Percentiles rank a stretch among this genome's conserved stretches.
Evolutionary conservation across 2,329 filamentous ascomycete species (phyloP).

Genomic region (Ophiocordyceps camponoti-saundersi): DNA sequence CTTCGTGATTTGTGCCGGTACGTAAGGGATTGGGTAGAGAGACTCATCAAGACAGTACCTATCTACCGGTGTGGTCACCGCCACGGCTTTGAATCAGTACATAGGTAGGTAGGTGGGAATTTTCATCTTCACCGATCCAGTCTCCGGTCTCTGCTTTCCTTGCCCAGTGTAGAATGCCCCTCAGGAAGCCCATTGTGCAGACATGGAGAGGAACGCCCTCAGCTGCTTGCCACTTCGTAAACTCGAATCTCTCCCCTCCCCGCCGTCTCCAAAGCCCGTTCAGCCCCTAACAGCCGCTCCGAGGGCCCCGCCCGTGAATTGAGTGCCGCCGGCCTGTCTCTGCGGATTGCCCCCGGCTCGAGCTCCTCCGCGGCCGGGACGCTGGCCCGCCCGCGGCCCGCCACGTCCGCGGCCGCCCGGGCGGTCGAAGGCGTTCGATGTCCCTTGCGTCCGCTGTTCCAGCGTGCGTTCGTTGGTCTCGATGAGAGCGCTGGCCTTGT

Average conservation of each 20-base stretch:
- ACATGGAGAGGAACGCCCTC: no score
- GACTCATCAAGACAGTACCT: no score
- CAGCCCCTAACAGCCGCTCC: slow-evolving; percentile 50
- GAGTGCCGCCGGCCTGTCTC: slow-evolving; percentile 54
- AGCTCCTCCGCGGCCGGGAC: slow-evolving; percentile 44
- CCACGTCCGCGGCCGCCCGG: slow-evolving; percentile 66
- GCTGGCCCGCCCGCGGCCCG: slow-evolving; percentile 43
- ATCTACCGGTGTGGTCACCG: no score
- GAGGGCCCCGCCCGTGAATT: slow-evolving; percentile 69
- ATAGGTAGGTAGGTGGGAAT: no score
- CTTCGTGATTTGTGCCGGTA: no score
- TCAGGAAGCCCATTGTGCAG: no score
- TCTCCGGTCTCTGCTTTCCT: no score
- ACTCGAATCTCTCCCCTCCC: neutral
- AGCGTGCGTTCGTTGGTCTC: slow-evolving; percentile 95
- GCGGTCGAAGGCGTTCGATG: slow-evolving; percentile 85
- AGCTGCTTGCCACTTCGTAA: neutral
- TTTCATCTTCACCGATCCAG: no score
- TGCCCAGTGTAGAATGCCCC: no score
- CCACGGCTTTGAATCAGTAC: no score
- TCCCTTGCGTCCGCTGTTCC: slow-evolving; percentile 92
- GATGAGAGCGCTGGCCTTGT: slow-evolving; percentile 92
- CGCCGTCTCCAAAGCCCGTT: neutral
- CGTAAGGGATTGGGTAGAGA: no score
- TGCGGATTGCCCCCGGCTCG: slow-evolving; percentile 40